Conservation (phyloP, 257 asterid species). For the Lantana camara region DNA sequence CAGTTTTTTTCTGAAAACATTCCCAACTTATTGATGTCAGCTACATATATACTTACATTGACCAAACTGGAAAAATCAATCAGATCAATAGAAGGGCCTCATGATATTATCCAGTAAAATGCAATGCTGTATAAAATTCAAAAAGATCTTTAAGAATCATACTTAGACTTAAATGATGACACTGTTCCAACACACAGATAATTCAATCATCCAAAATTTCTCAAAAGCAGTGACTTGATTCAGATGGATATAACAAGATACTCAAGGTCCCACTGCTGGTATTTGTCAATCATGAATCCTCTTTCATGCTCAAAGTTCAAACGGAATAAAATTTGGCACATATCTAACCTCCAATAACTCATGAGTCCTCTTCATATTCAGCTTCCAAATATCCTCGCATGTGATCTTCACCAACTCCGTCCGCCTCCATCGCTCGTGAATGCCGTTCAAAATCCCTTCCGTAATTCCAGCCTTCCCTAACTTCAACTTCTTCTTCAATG, state of each 20-base stretch:
- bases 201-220: not conserved
- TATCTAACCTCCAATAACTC: conserved; percentile 78
- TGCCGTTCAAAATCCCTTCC: conserved; percentile 95
- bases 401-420: conserved; percentile 74
- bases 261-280: not conserved
- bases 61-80: not conserved
- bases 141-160: conserved; percentile 4
- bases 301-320: not conserved
- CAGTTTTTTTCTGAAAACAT: conserved; percentile 82
- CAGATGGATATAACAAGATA: not conserved
- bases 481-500: conserved; percentile 68
- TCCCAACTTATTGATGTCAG: conserved; percentile 22
- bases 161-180: conserved; percentile 3
- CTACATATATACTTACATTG: conserved; percentile 8
- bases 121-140: not conserved
- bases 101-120: conserved; percentile 5
- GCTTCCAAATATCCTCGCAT: conserved; percentile 82
- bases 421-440: conserved; percentile 97
- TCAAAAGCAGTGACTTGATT: not conserved
- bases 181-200: not conserved
- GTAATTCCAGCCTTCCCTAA: conserved; percentile 91
- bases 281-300: too few species aligned
- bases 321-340: not conserved
- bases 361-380: conserved; percentile 99
- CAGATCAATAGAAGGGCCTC: not conserved